These are phyloP conservation scores for Aspergillus terreus DNA, from an alignment of 2,329 filamentous ascomycete species.

Conservation along the genomic window DNA sequence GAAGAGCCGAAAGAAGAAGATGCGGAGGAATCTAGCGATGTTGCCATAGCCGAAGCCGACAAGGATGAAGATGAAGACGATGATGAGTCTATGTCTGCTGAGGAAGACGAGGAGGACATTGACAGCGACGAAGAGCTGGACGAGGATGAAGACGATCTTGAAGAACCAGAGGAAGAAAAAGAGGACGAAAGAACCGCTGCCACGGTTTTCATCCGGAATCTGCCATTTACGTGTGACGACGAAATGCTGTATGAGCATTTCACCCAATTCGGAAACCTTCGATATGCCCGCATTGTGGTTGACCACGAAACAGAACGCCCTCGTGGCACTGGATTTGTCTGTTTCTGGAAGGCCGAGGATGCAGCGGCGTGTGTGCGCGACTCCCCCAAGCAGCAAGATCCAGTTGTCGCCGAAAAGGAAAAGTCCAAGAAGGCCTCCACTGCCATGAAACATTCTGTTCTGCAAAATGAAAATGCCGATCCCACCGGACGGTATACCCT, in stretches of 20 bases:
- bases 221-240: conserved; percentile 85
- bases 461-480: conserved; percentile 82
- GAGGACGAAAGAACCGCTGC: conserved; percentile 58
- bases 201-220: conserved; percentile 88
- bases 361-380: conserved; percentile 70
- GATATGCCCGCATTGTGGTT: conserved; percentile 88
- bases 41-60: conserved; percentile 56
- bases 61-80: conserved; percentile 47
- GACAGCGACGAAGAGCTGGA: conserved; percentile 27
- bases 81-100: conserved; percentile 27
- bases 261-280: conserved; percentile 76
- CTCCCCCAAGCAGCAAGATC: conserved; percentile 58
- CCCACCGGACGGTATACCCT: conserved; percentile 82
- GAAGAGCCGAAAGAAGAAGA: conserved; percentile 20
- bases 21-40: conserved; percentile 43
- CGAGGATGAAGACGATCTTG: conserved; percentile 40
- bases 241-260: conserved; percentile 82
- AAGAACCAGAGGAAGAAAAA: conserved; percentile 44
- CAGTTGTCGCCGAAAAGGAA: conserved; percentile 40
- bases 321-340: conserved; percentile 91
- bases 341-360: conserved; percentile 76
- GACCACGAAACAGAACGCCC: conserved; percentile 81
- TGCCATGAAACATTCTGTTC: conserved; percentile 70
- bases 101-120: conserved; percentile 37
- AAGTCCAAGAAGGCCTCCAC: conserved; percentile 37